These are phyloP conservation scores for Colletotrichum sp. DNA, from an alignment of 2,329 filamentous ascomycete species.

Conservation along the genomic window DNA sequence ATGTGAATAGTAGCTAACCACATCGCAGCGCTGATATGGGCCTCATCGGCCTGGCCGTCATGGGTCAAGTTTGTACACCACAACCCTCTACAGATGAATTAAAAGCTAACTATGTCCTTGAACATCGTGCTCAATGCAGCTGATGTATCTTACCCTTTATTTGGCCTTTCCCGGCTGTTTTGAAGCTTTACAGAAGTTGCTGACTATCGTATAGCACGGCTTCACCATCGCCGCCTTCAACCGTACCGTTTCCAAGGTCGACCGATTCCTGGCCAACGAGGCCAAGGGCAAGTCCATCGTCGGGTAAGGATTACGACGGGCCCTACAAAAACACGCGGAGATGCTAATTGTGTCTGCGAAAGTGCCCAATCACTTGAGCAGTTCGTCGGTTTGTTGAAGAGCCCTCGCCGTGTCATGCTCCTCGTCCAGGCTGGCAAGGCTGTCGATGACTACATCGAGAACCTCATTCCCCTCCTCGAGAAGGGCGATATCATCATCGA, in stretches of 20 bases:
- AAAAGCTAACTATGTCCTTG: neutral
- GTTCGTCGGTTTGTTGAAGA: constrained; percentile 75
- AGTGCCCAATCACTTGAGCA: no score
- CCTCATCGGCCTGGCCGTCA: constrained; percentile 92
- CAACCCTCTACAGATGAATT: neutral
- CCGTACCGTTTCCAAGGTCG: constrained; percentile 98
- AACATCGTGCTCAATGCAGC: constrained; percentile 83
- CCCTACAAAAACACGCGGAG: constrained; percentile 34
- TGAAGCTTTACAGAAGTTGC: neutral
- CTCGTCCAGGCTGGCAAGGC: constrained; percentile 98
- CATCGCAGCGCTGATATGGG: constrained; percentile 81
- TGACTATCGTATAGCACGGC: constrained; percentile 56
- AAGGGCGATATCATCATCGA: constrained; percentile 98
- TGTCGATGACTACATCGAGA: constrained; percentile 98
- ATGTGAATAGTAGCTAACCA: constrained; percentile 54
- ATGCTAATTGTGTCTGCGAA: constrained; percentile 89
- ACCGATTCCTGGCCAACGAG: constrained; percentile 89
- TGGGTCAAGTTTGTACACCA: constrained; percentile 56
- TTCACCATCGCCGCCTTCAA: constrained; percentile 99
- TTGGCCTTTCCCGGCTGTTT: neutral
- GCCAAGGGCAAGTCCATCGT: constrained; percentile 95
- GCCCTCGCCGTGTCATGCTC: constrained; percentile 95
- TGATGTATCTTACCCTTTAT: constrained; percentile 47
- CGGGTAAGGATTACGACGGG: neutral
- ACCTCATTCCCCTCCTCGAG: constrained; percentile 83